These are phyloP conservation scores for Lactifluus pinguis DNA, from an alignment of 768 basidiomycete genomes.

Conservation along the genomic window DNA sequence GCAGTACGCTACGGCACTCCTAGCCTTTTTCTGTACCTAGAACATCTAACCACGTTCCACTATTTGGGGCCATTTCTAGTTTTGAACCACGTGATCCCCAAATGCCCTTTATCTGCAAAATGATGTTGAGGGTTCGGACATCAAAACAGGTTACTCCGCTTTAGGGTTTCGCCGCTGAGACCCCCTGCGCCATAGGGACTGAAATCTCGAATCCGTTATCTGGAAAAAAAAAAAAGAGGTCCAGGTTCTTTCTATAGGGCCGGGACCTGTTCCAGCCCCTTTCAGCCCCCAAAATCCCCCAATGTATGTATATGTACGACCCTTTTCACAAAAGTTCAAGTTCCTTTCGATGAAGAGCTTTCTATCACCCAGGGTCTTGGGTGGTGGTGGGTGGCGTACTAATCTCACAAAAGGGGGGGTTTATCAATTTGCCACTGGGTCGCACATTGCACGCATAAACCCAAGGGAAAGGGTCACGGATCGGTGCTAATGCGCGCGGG, in stretches of 20 bases:
- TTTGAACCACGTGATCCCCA: neutral
- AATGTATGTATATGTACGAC: neutral
- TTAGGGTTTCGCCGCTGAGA: neutral
- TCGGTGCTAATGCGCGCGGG: neutral
- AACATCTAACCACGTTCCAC: neutral
- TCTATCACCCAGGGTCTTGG: no score
- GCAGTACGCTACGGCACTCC: neutral
- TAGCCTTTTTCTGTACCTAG: neutral
- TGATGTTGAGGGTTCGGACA: neutral
- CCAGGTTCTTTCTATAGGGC: neutral
- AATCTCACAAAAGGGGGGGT: no score
- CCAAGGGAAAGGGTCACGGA: neutral
- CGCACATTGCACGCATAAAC: no score
- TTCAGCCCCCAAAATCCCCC: neutral
- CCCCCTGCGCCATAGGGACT: no score
- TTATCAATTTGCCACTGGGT: no score
- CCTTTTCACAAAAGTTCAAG: neutral
- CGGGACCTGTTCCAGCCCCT: neutral
- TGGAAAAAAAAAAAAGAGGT: no score
- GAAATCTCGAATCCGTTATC: no score
- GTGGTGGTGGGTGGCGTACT: no score
- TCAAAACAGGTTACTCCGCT: neutral
- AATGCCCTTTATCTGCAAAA: slow-evolving; percentile 3
- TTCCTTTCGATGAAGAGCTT: neutral
- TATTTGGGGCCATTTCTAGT: neutral